Evolutionary conservation across 345 rosid species (phyloP).

Genomic region (Cardamine chenopodiifolia): DNA sequence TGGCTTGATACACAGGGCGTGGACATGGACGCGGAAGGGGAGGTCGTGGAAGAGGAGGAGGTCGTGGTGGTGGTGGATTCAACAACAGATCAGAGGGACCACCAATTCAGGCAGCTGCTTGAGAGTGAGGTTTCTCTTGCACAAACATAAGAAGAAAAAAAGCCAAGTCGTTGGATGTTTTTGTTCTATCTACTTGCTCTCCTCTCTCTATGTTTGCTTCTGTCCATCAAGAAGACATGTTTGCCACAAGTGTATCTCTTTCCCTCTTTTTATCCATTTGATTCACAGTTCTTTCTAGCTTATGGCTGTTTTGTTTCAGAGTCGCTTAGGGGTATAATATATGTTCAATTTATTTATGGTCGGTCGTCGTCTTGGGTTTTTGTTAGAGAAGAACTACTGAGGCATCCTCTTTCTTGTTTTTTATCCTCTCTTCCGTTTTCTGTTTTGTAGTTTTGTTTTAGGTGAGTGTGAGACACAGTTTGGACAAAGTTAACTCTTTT

Average conservation of each 20-base stretch:
- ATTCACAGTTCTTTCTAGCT: constrained; percentile 21
- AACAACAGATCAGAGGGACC: constrained; percentile 45
- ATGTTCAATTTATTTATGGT: constrained; percentile 33
- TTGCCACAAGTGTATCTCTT: constrained; percentile 34
- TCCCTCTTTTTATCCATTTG: constrained; percentile 4
- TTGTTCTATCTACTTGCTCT: constrained; percentile 23
- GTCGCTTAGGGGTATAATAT: constrained; percentile 20
- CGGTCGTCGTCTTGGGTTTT: constrained; percentile 35
- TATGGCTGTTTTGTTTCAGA: constrained; percentile 19
- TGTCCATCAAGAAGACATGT: constrained; percentile 40
- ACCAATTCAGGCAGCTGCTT: constrained; percentile 59
- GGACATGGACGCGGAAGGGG: constrained; percentile 77
- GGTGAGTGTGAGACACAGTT: constrained; percentile 40
- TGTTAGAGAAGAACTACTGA: constrained; percentile 34
- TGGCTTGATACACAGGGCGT: constrained; percentile 56
- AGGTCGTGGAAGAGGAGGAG: constrained; percentile 45
- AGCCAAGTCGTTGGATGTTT: constrained; percentile 41
- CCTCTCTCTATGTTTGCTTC: constrained; percentile 35
- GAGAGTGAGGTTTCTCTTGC: constrained; percentile 43
- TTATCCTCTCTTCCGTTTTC: constrained; percentile 4
- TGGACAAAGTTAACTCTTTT: constrained; percentile 35
- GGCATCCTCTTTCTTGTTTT: background rate
- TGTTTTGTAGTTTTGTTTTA: constrained; percentile 43
- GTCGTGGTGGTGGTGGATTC: constrained; percentile 51
- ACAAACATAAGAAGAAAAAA: constrained; percentile 42